A percentile compares a stretch with the other conserved stretches of the same genome.
Conservation (phyloP, 176 grass and related monocot genomes). For the Tuctoria greenei region DNA sequence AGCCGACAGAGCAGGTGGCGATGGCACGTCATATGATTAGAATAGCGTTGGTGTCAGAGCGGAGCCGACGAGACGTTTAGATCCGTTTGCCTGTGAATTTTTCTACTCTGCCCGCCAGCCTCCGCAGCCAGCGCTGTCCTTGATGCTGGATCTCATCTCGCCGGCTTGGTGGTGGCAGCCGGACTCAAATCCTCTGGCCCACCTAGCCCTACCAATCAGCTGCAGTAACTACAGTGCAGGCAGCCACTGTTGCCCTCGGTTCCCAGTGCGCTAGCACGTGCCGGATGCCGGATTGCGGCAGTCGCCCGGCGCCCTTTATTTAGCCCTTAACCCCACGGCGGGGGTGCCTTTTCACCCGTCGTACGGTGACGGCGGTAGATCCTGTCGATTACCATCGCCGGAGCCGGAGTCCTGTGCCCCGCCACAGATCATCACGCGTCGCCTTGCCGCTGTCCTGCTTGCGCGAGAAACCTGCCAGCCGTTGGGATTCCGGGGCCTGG, state of each 20-base stretch:
- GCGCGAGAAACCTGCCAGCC: not conserved
- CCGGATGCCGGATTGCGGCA: conserved; percentile 9
- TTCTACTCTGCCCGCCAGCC: not conserved
- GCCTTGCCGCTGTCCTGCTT: too few relatives aligned
- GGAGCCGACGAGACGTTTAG: not conserved
- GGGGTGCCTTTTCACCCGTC: not conserved
- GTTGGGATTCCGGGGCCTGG: not conserved
- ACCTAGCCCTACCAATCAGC: too few relatives aligned
- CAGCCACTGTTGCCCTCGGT: conserved; percentile 20
- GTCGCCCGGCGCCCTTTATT: too few relatives aligned
- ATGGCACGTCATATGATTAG: conserved; percentile 16
- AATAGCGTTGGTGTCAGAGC: conserved; percentile 39
- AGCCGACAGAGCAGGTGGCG: conserved; percentile 5
- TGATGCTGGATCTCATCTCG: conserved; percentile 36
- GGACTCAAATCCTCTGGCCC: too few relatives aligned
- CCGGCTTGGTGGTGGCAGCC: conserved; percentile 1
- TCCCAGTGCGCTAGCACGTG: conserved; percentile 32
- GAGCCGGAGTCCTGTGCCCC: too few relatives aligned
- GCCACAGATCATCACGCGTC: too few relatives aligned
- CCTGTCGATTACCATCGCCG: too few relatives aligned
- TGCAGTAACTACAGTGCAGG: too few relatives aligned
- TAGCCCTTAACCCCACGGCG: conserved; percentile 21
- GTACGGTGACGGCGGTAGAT: not conserved
- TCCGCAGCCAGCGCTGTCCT: conserved; percentile 4
- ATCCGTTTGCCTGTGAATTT: conserved; percentile 7